These are phyloP conservation scores for Barnettozyma wickerhamii DNA, from an alignment of 805 yeast species.

Conservation along the genomic window DNA sequence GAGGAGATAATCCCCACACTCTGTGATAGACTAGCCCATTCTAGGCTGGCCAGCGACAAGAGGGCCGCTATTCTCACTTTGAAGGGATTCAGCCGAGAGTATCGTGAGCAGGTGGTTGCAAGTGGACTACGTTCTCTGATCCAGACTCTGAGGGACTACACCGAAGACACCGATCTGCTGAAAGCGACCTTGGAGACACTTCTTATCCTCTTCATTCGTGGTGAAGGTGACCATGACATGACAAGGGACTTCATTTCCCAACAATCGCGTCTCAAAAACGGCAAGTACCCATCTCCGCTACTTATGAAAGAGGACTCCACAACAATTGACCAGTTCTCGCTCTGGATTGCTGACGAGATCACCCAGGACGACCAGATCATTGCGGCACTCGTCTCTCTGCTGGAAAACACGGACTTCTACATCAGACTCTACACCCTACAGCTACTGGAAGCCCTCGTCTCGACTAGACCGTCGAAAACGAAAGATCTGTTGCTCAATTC, in stretches of 20 bases:
- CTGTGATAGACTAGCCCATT: constrained; percentile 81
- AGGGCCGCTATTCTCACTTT: constrained; percentile 87
- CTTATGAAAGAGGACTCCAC: constrained; percentile 42
- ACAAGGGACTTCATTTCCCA: constrained; percentile 71
- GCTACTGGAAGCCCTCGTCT: constrained; percentile 74
- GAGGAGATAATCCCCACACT: constrained; percentile 85
- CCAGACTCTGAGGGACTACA: constrained; percentile 58
- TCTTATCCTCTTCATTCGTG: constrained; percentile 72
- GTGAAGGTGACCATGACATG: constrained; percentile 57
- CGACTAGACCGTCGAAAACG: constrained; percentile 68
- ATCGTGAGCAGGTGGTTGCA: constrained; percentile 86
- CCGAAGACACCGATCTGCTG: constrained; percentile 64
- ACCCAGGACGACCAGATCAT: constrained; percentile 48
- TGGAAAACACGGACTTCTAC: constrained; percentile 63
- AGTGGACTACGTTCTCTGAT: constrained; percentile 76
- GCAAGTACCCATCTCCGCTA: constrained; percentile 74
- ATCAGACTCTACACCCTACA: constrained; percentile 78
- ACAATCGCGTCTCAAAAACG: constrained; percentile 69
- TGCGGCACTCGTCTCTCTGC: constrained; percentile 37
- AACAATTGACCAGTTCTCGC: constrained; percentile 74
- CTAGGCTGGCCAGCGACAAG: constrained; percentile 78
- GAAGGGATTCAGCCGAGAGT: constrained; percentile 84
- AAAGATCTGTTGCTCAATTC: constrained; percentile 68
- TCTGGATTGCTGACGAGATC: constrained; percentile 94
- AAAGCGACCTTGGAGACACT: constrained; percentile 84